A percentile compares a stretch with the other conserved stretches of the same genome.
phyloP scores from a whole-genome alignment of 306 rosid genomes.

The Quercus wislizeni region DNA sequence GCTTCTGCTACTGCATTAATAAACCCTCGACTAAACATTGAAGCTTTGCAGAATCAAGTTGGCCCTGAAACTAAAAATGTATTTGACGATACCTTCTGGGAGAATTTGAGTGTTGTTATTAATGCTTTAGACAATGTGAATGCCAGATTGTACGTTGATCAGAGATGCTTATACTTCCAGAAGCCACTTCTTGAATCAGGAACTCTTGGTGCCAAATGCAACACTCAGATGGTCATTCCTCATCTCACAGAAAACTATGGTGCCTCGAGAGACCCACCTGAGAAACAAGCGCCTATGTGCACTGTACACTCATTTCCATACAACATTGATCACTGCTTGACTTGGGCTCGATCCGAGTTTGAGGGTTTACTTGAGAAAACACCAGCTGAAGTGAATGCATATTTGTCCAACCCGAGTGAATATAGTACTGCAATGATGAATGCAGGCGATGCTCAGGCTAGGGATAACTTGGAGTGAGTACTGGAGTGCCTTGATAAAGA shows the following conservation, averaged over 20 bases:
- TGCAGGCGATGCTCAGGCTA: constrained; percentile 98
- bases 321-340: constrained; percentile 96
- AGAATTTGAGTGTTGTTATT: constrained; percentile 63
- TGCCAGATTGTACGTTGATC: constrained; percentile 92
- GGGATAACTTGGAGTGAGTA: constrained; percentile 91
- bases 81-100: constrained; percentile 77
- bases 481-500: constrained; percentile 90
- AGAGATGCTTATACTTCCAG: constrained; percentile 95
- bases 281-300: constrained; percentile 99
- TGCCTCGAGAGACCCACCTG: constrained; percentile 98
- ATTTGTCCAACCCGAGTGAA: constrained; percentile 77
- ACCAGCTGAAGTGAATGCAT: constrained; percentile 90
- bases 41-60: constrained; percentile 79
- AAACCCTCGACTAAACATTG: constrained; percentile 57
- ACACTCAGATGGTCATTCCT: constrained; percentile 97
- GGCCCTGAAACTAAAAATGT: constrained; percentile 81
- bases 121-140: constrained; percentile 96
- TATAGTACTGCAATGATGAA: constrained; percentile 59
- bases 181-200: constrained; percentile 99
- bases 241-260: constrained; percentile 97
- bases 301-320: constrained; percentile 97
- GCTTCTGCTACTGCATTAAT: constrained; percentile 75
- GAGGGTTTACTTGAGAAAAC: constrained; percentile 98
- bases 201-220: constrained; percentile 97
- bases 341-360: constrained; percentile 99